A percentile compares a stretch with the other conserved stretches of the same genome.
These are phyloP conservation scores for Amanita thiersii DNA, from an alignment of 768 basidiomycete genomes.

Conservation along the genomic window DNA sequence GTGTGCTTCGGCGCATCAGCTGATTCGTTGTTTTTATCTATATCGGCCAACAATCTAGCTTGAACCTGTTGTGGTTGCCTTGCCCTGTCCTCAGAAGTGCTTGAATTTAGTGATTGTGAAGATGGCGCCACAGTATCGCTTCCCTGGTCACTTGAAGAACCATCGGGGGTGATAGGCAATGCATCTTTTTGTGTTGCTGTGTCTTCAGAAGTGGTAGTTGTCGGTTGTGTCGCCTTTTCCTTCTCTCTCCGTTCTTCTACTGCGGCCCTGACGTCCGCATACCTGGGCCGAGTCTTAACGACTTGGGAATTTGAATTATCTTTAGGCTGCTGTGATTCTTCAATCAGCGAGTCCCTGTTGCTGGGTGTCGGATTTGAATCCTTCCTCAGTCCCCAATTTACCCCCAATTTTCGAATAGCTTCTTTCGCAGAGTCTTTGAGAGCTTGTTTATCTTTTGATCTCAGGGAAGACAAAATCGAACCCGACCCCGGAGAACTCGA, in stretches of 20 bases:
- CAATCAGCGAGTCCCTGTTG: conserved; percentile 10
- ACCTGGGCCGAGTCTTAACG: conserved; percentile 45
- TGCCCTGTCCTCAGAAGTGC: background rate
- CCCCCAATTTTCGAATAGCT: conserved; percentile 88
- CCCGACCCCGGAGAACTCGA: conserved; percentile 31
- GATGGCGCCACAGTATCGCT: conserved; percentile 13
- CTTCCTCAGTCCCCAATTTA: conserved; percentile 68
- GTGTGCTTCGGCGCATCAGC: conserved; percentile 19
- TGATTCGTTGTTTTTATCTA: conserved; percentile 20
- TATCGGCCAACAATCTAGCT: conserved; percentile 25
- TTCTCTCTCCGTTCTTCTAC: conserved; percentile 58
- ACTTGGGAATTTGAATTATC: conserved; percentile 20
- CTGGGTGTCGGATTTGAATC: conserved; percentile 24
- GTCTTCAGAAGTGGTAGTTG: conserved; percentile 9
- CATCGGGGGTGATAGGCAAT: background rate
- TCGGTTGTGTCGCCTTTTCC: conserved; percentile 19
- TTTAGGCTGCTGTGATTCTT: conserved; percentile 16
- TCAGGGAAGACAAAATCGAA: conserved; percentile 66
- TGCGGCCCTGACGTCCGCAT: conserved; percentile 71
- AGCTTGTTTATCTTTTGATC: conserved; percentile 83
- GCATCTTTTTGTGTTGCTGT: background rate
- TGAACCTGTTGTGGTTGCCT: conserved; percentile 13
- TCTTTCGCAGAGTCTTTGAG: conserved; percentile 82
- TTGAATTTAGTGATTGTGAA: conserved; percentile 10
- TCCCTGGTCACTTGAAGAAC: background rate